Percentiles rank a stretch among this genome's conserved stretches.
Evolutionary conservation across 352 stramenopile species (phyloP).

Genomic region (Pythium folliculosum): DNA sequence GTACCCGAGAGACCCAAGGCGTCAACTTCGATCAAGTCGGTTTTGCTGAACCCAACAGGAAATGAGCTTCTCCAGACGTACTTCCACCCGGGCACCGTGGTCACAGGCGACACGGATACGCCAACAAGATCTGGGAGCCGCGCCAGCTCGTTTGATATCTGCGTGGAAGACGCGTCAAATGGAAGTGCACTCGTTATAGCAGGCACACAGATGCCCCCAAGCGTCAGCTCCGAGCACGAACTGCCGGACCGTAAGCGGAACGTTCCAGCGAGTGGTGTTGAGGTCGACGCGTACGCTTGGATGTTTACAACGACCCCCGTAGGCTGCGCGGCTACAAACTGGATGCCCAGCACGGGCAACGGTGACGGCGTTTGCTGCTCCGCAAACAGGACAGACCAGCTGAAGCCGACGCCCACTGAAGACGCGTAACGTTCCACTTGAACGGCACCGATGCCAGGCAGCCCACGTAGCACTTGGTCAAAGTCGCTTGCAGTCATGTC

Average conservation of each 20-base stretch:
- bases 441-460: conserved; percentile 35
- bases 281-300: conserved; percentile 26
- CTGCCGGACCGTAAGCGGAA: conserved; percentile 65
- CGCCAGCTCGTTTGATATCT: conserved; percentile 60
- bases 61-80: conserved; percentile 54
- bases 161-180: conserved; percentile 44
- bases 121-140: conserved; percentile 55
- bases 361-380: conserved; percentile 25
- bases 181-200: conserved; percentile 43
- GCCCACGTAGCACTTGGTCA: conserved; percentile 30
- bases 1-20: conserved; percentile 23
- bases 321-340: conserved; percentile 29
- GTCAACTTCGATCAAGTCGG: conserved; percentile 41
- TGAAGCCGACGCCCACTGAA: conserved; percentile 38
- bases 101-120: conserved; percentile 46
- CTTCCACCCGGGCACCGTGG: conserved; percentile 28
- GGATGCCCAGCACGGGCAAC: conserved; percentile 30
- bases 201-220: conserved; percentile 48
- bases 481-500: conserved; percentile 39
- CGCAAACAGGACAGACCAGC: conserved; percentile 42
- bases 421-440: conserved; percentile 43
- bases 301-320: conserved; percentile 36
- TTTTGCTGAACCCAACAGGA: conserved; percentile 34
- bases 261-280: conserved; percentile 37
- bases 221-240: conserved; percentile 50